Evolutionary conservation across 1,284 basidiomycete species (phyloP), one percentile per base, ranked within the genome.

Genomic region (Neonothopanus nambi): DNA sequence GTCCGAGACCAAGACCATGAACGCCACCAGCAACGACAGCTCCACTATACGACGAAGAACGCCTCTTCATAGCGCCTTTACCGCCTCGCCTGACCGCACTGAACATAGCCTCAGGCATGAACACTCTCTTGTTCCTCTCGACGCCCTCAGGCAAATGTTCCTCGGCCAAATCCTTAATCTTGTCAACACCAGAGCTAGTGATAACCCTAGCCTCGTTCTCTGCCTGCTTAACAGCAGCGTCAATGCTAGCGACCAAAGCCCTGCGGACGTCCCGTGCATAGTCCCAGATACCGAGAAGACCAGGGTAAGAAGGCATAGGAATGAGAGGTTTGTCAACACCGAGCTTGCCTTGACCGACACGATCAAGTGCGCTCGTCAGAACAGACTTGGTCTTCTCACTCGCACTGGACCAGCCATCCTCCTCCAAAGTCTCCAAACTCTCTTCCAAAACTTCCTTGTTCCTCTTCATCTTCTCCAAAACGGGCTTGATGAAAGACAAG

Each of bases 41-140:
- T 12, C 76, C 73, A n/a, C 73, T 75, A 4, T 70, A 65, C 3
- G 66, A 60, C 3, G 73, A 74, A 17, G 76, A 71, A 39, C 77
- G 76, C 40, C 75, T 70, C 64, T 75, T 74, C 46, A 70, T 67
- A 23, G 72, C 70, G 50, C 76, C 75, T 63, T 77, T 84, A 58
- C 76, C 79, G 42, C 76, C 71, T 43, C 72, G 69, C 55, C 81
- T 74, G 54, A 75, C 70, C 17, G 77, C 70, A 47, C 80, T 82
- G 74, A 99, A 99, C 97, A 99, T 99, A 17, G 92, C 95, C 65
- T 95, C 89, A 11, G 96, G 92, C 74, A 94, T 87, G 77, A 99
- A 99, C 11, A 95, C 85, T 8, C 94, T 79, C 52, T 84, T 81
- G 39, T 84, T 85, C 41, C 88, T 78, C 67, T 93, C 89, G n/a